Percentiles rank a stretch among this genome's conserved stretches.
Conservation (phyloP, 805 yeast genomes). For the Kodamaea lidongshanica region DNA sequence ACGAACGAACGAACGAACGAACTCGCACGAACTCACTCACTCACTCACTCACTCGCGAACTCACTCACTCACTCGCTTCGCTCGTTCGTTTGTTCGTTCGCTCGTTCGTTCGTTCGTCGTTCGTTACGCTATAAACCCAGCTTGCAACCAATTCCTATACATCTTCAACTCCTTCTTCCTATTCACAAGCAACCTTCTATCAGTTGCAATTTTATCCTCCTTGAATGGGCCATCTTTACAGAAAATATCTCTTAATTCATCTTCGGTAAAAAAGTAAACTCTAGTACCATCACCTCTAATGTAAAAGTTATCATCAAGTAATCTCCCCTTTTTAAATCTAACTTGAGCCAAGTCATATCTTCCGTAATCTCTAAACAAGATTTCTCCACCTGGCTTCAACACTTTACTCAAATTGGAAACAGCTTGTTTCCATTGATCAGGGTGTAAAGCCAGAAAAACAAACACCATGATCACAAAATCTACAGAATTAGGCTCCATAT, state of each 20-base stretch:
- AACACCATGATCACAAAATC: conserved; percentile 94
- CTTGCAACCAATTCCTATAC: conserved; percentile 97
- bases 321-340: conserved; percentile 80
- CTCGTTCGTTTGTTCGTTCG: too few species aligned
- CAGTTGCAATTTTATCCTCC: conserved; percentile 80
- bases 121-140: conserved; percentile 59
- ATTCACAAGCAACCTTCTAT: conserved; percentile 84
- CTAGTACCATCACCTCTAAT: conserved; percentile 97
- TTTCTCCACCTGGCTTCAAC: conserved; percentile 88
- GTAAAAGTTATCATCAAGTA: conserved; percentile 87
- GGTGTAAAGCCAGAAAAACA: conserved; percentile 87
- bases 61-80: too few species aligned
- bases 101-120: too few species aligned
- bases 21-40: too few species aligned
- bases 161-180: conserved; percentile 88
- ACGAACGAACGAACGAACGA: too few species aligned
- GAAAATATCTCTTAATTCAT: conserved; percentile 75
- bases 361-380: conserved; percentile 90
- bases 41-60: too few species aligned
- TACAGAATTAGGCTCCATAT: conserved; percentile 71
- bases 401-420: conserved; percentile 60
- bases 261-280: conserved; percentile 94
- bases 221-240: conserved; percentile 42
- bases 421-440: conserved; percentile 85
- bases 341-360: conserved; percentile 94